Evolutionary conservation across 495 filamentous ascomycete genomes (phyloP), one percentile per base, ranked within the genome.

Genomic region (Podospora australis): DNA sequence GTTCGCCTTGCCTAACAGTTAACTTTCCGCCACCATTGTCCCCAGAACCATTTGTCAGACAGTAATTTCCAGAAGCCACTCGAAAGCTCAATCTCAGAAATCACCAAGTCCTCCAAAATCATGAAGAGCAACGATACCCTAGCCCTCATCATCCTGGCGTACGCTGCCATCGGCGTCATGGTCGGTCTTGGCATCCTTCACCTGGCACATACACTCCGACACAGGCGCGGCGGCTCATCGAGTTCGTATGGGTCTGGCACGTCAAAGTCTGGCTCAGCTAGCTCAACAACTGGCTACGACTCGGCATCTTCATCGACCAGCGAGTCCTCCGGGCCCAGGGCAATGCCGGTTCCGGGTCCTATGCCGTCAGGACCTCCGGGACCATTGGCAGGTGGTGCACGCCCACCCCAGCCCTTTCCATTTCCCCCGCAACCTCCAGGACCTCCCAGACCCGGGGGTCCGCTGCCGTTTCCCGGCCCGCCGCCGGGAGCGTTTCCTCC

Each of bases 41-140:
- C n/a, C n/a, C n/a, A n/a, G n/a, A n/a, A n/a, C n/a, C n/a, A n/a
- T n/a, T n/a, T n/a, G n/a, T n/a, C n/a, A n/a, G n/a, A n/a, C n/a
- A n/a, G n/a, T n/a, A n/a, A n/a, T n/a, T n/a, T n/a, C n/a, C n/a
- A n/a, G n/a, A n/a, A n/a, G n/a, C n/a, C n/a, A n/a, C n/a, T n/a
- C n/a, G n/a, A n/a, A n/a, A n/a, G n/a, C n/a, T n/a, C n/a, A n/a
- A n/a, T n/a, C n/a, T n/a, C n/a, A n/a, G n/a, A n/a, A n/a, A n/a
- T n/a, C n/a, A n/a, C n/a, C n/a, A n/a, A 7, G 7, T 14, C 9
- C 20, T 22, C 7, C 3, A 10, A 19, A 24, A 44, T 2, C 7
- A 52, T 47, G 50, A 52, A 52, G 23, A 47, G 38, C 38, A 52
- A 52, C 44, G 50, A 52, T 22, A 30, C 38, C 14, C 35, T 47